Percentiles rank a stretch among this genome's conserved stretches.
Evolutionary conservation across 208 protist species (phyloP).

Genomic region (Acanthamoeba healyi): DNA sequence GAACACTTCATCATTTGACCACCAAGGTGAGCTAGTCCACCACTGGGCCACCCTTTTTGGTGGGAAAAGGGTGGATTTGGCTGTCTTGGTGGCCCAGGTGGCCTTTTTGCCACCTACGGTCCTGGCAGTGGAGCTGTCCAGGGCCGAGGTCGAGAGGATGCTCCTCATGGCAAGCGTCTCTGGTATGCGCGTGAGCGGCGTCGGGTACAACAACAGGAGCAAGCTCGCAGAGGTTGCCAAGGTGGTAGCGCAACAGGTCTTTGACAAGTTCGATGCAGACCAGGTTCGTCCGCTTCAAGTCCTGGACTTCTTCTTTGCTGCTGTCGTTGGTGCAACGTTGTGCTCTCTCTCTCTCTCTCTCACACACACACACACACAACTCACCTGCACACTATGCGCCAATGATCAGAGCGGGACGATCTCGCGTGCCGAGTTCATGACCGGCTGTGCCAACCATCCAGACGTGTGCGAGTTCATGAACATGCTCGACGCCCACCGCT

Average conservation of each 20-base stretch:
- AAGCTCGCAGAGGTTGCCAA: conserved; percentile 1
- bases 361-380: too few relatives aligned
- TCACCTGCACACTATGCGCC: too few relatives aligned
- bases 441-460: not conserved
- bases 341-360: not conserved
- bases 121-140: not conserved
- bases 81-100: too few relatives aligned
- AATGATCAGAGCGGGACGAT: conserved; percentile 26
- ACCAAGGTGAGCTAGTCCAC: too few relatives aligned
- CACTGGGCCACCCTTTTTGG: too few relatives aligned
- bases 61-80: too few relatives aligned
- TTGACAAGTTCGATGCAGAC: conserved; percentile 15
- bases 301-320: not conserved
- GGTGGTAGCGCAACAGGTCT: not conserved
- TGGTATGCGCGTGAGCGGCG: not conserved
- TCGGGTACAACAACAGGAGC: not conserved
- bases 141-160: not conserved
- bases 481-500: too few relatives aligned
- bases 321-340: too few relatives aligned
- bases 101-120: not conserved
- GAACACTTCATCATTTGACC: too few relatives aligned
- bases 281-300: not conserved
- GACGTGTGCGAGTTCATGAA: conserved; percentile 14
- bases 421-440: not conserved
- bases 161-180: not conserved